These are phyloP conservation scores for Arthrinium puccinioides DNA, from an alignment of 2,329 filamentous ascomycete species.

Conservation along the genomic window DNA sequence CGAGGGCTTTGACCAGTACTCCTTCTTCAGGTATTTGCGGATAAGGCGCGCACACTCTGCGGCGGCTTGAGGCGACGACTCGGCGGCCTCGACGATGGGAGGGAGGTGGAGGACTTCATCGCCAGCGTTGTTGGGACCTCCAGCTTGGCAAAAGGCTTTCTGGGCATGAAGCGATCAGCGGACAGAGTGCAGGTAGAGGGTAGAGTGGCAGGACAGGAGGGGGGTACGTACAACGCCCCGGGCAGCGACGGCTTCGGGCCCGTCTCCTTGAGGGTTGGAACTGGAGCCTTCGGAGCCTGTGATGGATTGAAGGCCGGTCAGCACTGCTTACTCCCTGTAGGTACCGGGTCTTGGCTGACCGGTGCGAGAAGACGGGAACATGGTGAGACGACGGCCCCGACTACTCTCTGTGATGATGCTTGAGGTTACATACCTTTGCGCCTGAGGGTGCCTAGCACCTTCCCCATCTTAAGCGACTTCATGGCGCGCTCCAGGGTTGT, in stretches of 20 bases:
- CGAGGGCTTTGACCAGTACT: constrained; percentile 57
- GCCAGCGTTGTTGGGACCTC: constrained; percentile 54
- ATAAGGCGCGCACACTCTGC: constrained; percentile 74
- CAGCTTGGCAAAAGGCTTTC: constrained; percentile 78
- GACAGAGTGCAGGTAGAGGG: constrained; percentile 1
- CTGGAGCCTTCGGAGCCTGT: too few relatives aligned
- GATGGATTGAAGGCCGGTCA: too few relatives aligned
- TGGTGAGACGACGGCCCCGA: too few relatives aligned
- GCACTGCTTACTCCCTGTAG: too few relatives aligned
- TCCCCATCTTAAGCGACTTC: constrained; percentile 48
- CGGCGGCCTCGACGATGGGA: constrained; percentile 87
- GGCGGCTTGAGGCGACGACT: constrained; percentile 82
- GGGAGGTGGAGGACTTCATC: constrained; percentile 91
- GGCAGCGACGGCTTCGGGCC: constrained; percentile 59
- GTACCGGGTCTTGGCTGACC: too few relatives aligned
- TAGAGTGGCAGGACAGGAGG: too few relatives aligned
- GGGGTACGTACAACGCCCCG: constrained; percentile 54
- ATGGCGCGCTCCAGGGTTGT: too few relatives aligned
- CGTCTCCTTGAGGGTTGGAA: constrained; percentile 30
- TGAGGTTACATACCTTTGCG: too few relatives aligned
- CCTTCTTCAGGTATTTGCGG: constrained; percentile 72
- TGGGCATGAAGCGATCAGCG: constrained; percentile 23
- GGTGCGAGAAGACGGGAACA: too few relatives aligned
- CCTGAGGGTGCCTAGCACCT: constrained; percentile 48
- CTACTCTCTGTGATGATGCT: too few relatives aligned